phyloP scores from a whole-genome alignment of 805 yeast species.

The Saccharomycopsis amapae region DNA sequence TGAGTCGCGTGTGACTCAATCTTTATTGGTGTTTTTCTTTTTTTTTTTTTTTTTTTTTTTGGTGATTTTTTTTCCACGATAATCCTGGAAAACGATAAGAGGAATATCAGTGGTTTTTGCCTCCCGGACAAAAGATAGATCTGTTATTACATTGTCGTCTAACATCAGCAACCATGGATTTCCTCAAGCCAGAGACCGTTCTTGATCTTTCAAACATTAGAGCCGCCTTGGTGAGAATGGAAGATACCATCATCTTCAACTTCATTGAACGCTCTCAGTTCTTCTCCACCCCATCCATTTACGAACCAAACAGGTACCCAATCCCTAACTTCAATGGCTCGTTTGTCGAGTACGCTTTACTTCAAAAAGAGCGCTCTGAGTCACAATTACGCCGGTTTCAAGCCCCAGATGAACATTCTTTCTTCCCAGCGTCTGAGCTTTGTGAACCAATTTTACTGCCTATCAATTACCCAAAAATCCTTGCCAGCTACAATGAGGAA shows the following conservation, averaged over 20 bases:
- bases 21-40: conserved; percentile 64
- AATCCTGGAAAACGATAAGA: no score
- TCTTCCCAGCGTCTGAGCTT: conserved; percentile 61
- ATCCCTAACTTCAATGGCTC: conserved; percentile 71
- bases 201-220: conserved; percentile 78
- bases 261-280: conserved; percentile 92
- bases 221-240: conserved; percentile 82
- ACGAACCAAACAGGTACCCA: conserved; percentile 46
- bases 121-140: no score
- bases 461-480: conserved; percentile 66
- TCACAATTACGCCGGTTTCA: conserved; percentile 84
- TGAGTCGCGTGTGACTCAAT: no score
- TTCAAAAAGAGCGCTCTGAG: conserved; percentile 66
- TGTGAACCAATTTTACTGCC: conserved; percentile 73
- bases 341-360: conserved; percentile 79
- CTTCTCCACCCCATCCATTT: conserved; percentile 65
- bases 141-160: no score
- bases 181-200: conserved; percentile 74
- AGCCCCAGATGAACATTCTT: conserved; percentile 92
- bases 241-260: conserved; percentile 89
- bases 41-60: background rate
- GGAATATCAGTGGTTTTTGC: no score
- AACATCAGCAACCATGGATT: no score
- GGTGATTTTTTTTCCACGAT: background rate
- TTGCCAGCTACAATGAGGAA: conserved; percentile 69